These are phyloP conservation scores for Tetratostichococcus sp. DNA, from an alignment of 139 green algal genomes.

Conservation along the genomic window DNA sequence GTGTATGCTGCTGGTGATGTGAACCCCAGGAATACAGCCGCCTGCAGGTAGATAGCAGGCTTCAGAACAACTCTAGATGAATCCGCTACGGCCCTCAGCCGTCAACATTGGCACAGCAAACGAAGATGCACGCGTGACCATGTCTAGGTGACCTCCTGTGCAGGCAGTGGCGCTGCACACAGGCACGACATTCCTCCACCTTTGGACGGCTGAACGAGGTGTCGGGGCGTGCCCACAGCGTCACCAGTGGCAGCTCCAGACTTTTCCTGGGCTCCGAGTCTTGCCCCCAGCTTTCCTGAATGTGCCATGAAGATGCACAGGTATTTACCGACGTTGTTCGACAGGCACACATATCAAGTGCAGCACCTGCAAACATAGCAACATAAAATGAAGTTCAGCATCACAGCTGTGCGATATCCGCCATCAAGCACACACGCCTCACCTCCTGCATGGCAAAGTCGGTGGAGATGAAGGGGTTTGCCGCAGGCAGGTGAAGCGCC, in stretches of 20 bases:
- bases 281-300: not conserved
- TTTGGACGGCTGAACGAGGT: constrained; percentile 52
- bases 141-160: too few species aligned
- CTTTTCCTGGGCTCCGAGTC: constrained; percentile 2
- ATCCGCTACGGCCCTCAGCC: too few species aligned
- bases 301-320: too few species aligned
- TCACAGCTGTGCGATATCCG: too few species aligned
- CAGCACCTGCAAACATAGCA: too few species aligned
- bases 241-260: constrained; percentile 16
- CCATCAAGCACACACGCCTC: not conserved
- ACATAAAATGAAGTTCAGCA: too few species aligned
- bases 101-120: too few species aligned
- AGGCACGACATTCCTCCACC: constrained; percentile 11
- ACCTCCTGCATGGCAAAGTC: constrained; percentile 57
- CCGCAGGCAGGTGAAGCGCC: constrained; percentile 61
- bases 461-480: constrained; percentile 82
- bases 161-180: too few species aligned
- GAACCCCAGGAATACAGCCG: not conserved
- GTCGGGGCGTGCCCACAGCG: constrained; percentile 38
- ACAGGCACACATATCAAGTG: too few species aligned
- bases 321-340: too few species aligned
- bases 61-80: too few species aligned
- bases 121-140: too few species aligned
- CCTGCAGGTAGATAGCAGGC: not conserved
- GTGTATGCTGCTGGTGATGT: constrained; percentile 44